These are phyloP conservation scores for Camellia granthamiana DNA, from an alignment of 148 eudicot species.

Conservation along the genomic window DNA sequence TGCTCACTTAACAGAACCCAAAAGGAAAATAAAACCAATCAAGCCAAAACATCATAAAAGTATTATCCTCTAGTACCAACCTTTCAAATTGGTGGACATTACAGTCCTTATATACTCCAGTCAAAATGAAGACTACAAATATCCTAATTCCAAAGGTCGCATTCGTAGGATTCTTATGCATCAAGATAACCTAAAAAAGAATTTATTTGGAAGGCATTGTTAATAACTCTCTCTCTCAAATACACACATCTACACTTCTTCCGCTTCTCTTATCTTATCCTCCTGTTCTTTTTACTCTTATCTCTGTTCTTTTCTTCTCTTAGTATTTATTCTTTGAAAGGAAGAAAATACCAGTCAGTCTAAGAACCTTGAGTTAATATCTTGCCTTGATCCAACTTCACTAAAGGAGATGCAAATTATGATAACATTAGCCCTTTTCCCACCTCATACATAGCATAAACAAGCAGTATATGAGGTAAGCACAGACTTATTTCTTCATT, in stretches of 20 bases:
- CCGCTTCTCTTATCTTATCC: too few relatives aligned
- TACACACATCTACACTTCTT: too few relatives aligned
- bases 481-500: not conserved
- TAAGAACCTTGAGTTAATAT: not conserved
- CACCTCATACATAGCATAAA: not conserved
- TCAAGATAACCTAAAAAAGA: not conserved
- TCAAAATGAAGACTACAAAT: not conserved
- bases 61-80: not conserved
- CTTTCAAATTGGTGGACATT: not conserved
- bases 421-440: not conserved
- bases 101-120: not conserved
- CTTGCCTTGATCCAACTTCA: not conserved
- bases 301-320: too few relatives aligned
- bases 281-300: too few relatives aligned
- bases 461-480: not conserved
- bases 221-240: not conserved
- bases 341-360: not conserved
- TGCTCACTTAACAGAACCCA: not conserved
- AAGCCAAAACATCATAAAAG: not conserved
- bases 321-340: not conserved
- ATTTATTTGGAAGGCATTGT: not conserved
- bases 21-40: not conserved
- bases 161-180: not conserved
- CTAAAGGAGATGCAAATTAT: not conserved
- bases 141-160: not conserved